These are phyloP conservation scores for Gymnopus androsaceus DNA, from an alignment of 1,284 basidiomycete genomes.

Conservation along the genomic window DNA sequence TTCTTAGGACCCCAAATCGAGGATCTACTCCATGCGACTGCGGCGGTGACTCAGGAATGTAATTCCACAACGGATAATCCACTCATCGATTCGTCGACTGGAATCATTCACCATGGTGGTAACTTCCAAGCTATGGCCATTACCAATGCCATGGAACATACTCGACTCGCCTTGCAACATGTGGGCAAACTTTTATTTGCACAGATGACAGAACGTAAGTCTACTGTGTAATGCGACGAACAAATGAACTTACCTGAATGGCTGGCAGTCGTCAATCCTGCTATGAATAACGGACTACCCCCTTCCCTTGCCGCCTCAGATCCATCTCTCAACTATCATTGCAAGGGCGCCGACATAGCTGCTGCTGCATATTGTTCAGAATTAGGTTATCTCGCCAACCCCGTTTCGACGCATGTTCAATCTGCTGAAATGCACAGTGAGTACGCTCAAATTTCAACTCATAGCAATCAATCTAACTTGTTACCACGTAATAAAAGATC, in stretches of 20 bases:
- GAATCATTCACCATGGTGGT: constrained; percentile 77
- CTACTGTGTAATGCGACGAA: constrained; percentile 47
- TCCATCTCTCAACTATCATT: constrained; percentile 81
- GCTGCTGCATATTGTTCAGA: constrained; percentile 80
- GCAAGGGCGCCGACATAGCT: constrained; percentile 85
- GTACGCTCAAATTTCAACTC: constrained; percentile 4
- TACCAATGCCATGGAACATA: constrained; percentile 88
- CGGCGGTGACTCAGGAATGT: constrained; percentile 73
- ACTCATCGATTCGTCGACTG: constrained; percentile 66
- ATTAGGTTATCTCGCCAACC: constrained; percentile 80
- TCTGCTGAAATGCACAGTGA: constrained; percentile 89
- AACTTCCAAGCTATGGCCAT: constrained; percentile 89
- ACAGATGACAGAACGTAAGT: neutral
- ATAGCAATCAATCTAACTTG: no score
- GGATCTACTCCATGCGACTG: constrained; percentile 69
- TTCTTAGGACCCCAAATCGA: constrained; percentile 87
- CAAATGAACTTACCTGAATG: constrained; percentile 85
- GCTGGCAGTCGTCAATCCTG: constrained; percentile 68
- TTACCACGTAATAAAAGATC: no score
- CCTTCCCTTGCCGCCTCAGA: constrained; percentile 80
- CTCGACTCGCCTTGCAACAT: constrained; percentile 77
- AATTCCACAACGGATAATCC: constrained; percentile 79
- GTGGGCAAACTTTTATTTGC: constrained; percentile 47
- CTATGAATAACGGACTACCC: constrained; percentile 82
- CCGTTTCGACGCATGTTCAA: constrained; percentile 84